phyloP scores from a whole-genome alignment of 306 rosid species.

The Fragaria iinumae region DNA sequence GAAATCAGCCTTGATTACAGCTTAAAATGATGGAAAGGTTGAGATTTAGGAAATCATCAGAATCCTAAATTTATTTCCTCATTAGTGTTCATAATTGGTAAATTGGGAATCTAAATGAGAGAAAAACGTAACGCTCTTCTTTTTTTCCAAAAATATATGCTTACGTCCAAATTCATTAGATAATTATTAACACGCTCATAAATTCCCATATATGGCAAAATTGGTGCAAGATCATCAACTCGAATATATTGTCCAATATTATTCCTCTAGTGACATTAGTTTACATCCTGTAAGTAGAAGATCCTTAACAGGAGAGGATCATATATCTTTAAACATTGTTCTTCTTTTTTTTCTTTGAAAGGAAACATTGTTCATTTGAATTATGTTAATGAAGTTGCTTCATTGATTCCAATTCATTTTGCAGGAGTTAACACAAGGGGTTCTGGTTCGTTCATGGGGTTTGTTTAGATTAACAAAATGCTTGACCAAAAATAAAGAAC shows the following conservation, averaged over 20 bases:
- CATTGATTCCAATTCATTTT: not conserved
- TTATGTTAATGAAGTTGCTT: not conserved
- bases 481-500: not conserved
- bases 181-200: not conserved
- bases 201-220: not conserved
- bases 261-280: not conserved
- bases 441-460: not conserved
- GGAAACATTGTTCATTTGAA: not conserved
- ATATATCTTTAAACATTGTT: not conserved
- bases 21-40: not conserved
- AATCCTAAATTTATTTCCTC: not conserved
- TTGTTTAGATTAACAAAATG: not conserved
- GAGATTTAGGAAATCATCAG: not conserved
- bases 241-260: no score
- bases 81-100: not conserved
- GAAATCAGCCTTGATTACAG: slow-evolving; percentile 6
- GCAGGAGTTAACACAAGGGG: no score
- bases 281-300: not conserved
- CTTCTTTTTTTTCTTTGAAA: not conserved
- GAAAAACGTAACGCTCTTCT: not conserved
- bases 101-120: not conserved
- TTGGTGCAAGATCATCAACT: not conserved
- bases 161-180: not conserved
- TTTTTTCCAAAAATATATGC: not conserved
- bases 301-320: not conserved